phyloP scores from a whole-genome alignment of 2,329 filamentous ascomycete genomes.

The Fusarium chlamydosporum region DNA sequence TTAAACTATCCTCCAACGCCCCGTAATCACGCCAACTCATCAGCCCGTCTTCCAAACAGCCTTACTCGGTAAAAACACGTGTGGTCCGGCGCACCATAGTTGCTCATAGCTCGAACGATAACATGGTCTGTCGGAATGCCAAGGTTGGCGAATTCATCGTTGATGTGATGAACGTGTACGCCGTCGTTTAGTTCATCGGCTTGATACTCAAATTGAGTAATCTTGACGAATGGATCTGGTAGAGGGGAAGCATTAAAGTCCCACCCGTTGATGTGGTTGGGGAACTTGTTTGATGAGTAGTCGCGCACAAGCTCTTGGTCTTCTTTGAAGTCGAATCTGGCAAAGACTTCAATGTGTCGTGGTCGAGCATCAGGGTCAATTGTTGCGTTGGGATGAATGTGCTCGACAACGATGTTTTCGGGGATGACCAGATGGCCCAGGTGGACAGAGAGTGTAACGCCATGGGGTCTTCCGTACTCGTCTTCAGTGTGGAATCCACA shows the following conservation, averaged over 20 bases:
- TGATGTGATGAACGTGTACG: conserved; percentile 68
- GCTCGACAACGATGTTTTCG: conserved; percentile 79
- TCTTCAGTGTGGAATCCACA: conserved; percentile 71
- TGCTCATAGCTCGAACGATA: conserved; percentile 68
- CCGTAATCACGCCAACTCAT: not conserved
- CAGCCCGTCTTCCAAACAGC: conserved; percentile 62
- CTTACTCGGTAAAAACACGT: conserved; percentile 77
- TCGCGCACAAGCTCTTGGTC: conserved; percentile 59
- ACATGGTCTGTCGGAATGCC: conserved; percentile 66
- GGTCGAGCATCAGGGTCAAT: conserved; percentile 74
- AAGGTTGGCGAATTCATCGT: conserved; percentile 64
- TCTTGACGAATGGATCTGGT: conserved; percentile 65
- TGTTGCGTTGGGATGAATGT: conserved; percentile 74
- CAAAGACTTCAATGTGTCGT: conserved; percentile 78
- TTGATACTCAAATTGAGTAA: conserved; percentile 70
- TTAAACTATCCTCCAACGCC: conserved; percentile 15
- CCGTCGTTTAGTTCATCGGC: conserved; percentile 60
- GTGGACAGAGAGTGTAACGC: conserved; percentile 75
- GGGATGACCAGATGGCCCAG: conserved; percentile 72
- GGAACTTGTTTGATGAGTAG: conserved; percentile 62
- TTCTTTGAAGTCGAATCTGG: conserved; percentile 64
- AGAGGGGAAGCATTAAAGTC: conserved; percentile 51
- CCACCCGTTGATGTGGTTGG: conserved; percentile 50
- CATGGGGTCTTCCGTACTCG: conserved; percentile 61
- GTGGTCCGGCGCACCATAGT: conserved; percentile 70